Evolutionary conservation across 441 rosid genomes (phyloP), one percentile per base, ranked within the genome.

Genomic region (Erysimum cheiri): DNA sequence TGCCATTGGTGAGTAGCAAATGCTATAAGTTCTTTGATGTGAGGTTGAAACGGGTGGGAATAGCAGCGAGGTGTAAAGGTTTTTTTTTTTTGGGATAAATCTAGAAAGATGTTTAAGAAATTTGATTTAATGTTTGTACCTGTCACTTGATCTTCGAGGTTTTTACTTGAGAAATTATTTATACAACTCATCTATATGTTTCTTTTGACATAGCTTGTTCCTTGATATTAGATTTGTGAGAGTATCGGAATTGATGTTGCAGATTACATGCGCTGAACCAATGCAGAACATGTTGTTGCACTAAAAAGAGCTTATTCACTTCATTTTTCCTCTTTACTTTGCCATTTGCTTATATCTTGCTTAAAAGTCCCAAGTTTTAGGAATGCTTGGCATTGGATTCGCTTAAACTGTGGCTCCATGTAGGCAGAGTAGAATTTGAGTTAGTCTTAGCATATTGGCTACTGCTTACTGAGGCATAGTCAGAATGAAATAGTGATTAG

Each of bases 101-200:
- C 60, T 76, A 71, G 73, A 60, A 59, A 50, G 8, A 2, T 73
- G 72, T 50, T 53, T 44, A 49, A 24, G 67, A 26, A 55, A 55
- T 68, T 75, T 69, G 49, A 74, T 75, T 75, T 48, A 24, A 15
- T 62, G 61, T 75, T 75, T 69, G 74, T 63, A 75, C 54, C 69
- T 61, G 40, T 19, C 44, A 60, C 52, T 69, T 67, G 19, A 13
- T 5, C 3, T 64, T 39, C 1, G 8, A 56, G 46, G 35, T 14
- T 64, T 33, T 46, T 47, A 3, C 17, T 12, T 40, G 2, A 19
- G 43, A n/a, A 41, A 46, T 29, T 56, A 57, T 50, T 29, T 24
- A 68, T 32, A 53, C 53, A 46, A 35, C 36, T 44, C 22, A 33
- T 74, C 29, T 9, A 60, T 37, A 22, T 48, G 11, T 8, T 47